Evolutionary conservation across 2,329 filamentous ascomycete genomes (phyloP).

Genomic region (Trichoderma koningiopsis): DNA sequence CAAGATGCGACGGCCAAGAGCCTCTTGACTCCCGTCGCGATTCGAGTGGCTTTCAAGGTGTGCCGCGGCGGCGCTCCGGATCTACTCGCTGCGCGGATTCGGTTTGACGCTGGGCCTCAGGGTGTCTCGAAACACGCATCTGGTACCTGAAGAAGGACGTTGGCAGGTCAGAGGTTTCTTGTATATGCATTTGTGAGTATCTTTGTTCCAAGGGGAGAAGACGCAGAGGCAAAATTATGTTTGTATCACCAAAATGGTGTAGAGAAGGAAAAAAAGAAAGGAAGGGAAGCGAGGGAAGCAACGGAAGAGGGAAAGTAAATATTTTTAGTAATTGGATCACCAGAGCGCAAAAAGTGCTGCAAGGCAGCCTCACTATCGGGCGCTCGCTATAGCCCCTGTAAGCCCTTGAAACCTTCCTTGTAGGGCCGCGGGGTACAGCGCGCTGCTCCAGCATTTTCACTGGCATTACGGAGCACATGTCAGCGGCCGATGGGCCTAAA

Average conservation of each 20-base stretch:
- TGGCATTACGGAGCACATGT: slow-evolving; percentile 18
- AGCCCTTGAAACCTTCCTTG: slow-evolving; percentile 18
- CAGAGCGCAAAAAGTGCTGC: slow-evolving; percentile 19
- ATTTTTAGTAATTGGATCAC: slow-evolving; percentile 24
- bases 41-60: slow-evolving; percentile 41
- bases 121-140: slow-evolving; percentile 58
- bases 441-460: slow-evolving; percentile 4
- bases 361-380: slow-evolving; percentile 9
- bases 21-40: slow-evolving; percentile 17
- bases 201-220: slow-evolving; percentile 25
- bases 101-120: slow-evolving; percentile 52
- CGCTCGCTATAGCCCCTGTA: slow-evolving; percentile 9
- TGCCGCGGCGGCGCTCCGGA: slow-evolving; percentile 61
- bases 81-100: slow-evolving; percentile 57
- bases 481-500: slow-evolving; percentile 15
- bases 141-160: slow-evolving; percentile 57
- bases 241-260: slow-evolving; percentile 23
- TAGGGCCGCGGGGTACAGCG: slow-evolving; percentile 16
- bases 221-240: neutral
- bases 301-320: slow-evolving; percentile 12
- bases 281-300: slow-evolving; percentile 20
- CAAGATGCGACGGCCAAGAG: neutral
- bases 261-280: neutral
- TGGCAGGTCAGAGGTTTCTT: slow-evolving; percentile 47
- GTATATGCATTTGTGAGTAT: slow-evolving; percentile 57